Percentiles rank a stretch among this genome's conserved stretches.
These are phyloP conservation scores for Kalanchoe fedtschenkoi DNA, from an alignment of 164 flowering plant species.

Conservation along the genomic window DNA sequence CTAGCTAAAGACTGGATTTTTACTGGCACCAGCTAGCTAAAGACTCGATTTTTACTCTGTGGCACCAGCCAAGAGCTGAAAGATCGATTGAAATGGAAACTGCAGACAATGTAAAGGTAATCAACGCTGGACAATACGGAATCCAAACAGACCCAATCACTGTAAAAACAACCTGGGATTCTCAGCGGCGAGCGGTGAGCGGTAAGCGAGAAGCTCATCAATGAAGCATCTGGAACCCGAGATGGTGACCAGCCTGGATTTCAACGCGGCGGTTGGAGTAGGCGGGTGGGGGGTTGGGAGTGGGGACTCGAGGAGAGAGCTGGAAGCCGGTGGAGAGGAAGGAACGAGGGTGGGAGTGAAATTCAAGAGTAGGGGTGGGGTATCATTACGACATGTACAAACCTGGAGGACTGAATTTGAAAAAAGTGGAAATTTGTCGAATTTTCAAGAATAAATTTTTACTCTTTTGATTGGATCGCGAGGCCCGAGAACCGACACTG, in stretches of 20 bases:
- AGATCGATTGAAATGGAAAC: background rate
- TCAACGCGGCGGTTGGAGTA: background rate
- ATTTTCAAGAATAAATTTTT: background rate
- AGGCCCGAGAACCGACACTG: background rate
- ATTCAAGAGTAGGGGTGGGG: background rate
- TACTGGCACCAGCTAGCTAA: background rate
- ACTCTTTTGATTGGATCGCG: background rate
- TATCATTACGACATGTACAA: background rate
- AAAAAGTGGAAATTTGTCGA: background rate
- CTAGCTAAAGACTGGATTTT: too few relatives aligned
- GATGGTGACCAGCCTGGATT: background rate
- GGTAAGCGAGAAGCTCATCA: background rate
- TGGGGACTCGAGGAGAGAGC: background rate
- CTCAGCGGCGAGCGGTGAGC: background rate
- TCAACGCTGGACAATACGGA: background rate
- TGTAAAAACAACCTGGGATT: conserved; percentile 1
- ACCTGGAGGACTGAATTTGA: background rate
- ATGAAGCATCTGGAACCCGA: background rate
- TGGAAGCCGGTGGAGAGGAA: background rate
- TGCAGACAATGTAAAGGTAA: background rate
- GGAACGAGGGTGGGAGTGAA: background rate
- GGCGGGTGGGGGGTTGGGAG: background rate
- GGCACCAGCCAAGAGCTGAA: background rate
- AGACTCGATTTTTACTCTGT: background rate
- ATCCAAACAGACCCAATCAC: background rate